phyloP scores from a whole-genome alignment of 2,329 filamentous ascomycete species.

The Chalara sp. region DNA sequence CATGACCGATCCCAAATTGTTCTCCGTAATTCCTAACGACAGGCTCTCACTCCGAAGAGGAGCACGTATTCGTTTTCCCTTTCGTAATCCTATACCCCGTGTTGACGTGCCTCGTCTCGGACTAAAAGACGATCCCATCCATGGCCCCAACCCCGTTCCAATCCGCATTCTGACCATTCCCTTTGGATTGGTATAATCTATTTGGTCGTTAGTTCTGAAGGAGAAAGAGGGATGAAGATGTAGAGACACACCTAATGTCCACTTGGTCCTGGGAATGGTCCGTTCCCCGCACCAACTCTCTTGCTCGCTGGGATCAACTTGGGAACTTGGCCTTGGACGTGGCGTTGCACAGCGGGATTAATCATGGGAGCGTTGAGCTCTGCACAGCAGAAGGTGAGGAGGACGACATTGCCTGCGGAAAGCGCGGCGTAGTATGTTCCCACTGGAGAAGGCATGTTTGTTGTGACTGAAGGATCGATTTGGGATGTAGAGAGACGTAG shows the following conservation, averaged over 20 bases:
- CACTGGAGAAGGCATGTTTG: not conserved
- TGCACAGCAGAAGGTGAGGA: not conserved
- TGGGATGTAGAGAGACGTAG: too few species aligned
- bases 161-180: not conserved
- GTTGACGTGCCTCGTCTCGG: not conserved
- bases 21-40: not conserved
- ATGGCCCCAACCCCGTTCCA: not conserved
- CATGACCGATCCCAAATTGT: too few species aligned
- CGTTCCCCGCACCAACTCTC: not conserved
- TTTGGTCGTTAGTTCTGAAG: not conserved
- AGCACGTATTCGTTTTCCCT: not conserved
- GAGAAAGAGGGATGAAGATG: not conserved
- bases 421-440: not conserved
- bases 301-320: not conserved
- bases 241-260: not conserved
- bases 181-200: not conserved
- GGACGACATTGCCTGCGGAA: not conserved
- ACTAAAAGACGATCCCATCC: not conserved
- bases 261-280: not conserved
- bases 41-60: not conserved
- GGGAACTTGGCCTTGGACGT: not conserved
- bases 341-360: not conserved
- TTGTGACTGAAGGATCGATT: too few species aligned
- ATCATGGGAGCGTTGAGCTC: not conserved
- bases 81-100: not conserved